These are phyloP conservation scores for Angomonas deanei DNA, from an alignment of 208 protist species.

Conservation along the genomic window DNA sequence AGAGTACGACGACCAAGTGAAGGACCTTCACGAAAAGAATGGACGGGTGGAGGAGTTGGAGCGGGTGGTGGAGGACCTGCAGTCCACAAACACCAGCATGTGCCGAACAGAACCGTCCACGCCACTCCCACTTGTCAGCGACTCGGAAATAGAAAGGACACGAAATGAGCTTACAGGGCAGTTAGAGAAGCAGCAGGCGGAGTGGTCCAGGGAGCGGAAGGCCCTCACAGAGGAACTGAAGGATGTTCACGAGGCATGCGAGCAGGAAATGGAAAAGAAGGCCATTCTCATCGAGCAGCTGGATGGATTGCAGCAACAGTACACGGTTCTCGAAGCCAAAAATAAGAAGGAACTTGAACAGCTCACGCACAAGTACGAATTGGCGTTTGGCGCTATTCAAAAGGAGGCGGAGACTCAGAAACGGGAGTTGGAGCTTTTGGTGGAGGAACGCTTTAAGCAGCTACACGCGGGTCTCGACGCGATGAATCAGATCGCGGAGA, in stretches of 20 bases:
- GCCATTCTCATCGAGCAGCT: not conserved
- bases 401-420: not conserved
- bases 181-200: not conserved
- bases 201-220: constrained; percentile 1
- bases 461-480: too few species aligned
- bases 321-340: not conserved
- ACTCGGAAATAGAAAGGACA: constrained; percentile 3
- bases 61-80: not conserved
- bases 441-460: too few species aligned
- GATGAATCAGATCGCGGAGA: too few species aligned
- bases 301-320: not conserved
- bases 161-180: not conserved
- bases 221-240: constrained; percentile 2
- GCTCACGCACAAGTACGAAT: too few species aligned
- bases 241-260: constrained; percentile 5
- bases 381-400: too few species aligned
- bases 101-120: not conserved
- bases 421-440: too few species aligned
- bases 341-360: not conserved
- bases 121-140: constrained; percentile 3
- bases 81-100: constrained; percentile 3
- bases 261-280: not conserved
- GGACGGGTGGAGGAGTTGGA: constrained; percentile 4
- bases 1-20: not conserved
- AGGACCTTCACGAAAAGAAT: not conserved